phyloP scores from a whole-genome alignment of 2,329 filamentous ascomycete species.

The Colletotrichum paranaense region DNA sequence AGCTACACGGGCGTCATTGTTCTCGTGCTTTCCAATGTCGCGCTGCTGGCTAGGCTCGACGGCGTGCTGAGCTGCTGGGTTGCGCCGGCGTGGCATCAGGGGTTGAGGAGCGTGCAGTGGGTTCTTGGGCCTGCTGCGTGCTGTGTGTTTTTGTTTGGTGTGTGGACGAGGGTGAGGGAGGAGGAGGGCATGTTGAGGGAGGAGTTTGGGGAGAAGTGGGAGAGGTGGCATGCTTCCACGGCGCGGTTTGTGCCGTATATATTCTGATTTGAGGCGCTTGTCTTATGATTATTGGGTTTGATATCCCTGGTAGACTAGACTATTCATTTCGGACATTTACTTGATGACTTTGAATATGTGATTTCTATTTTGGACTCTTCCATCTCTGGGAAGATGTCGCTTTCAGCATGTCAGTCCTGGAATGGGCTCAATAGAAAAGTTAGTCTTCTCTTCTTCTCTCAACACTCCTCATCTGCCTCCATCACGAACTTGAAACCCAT shows the following conservation, averaged over 20 bases:
- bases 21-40: slow-evolving; percentile 45
- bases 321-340: neutral
- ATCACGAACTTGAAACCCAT: neutral
- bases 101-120: slow-evolving; percentile 20
- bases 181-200: slow-evolving; percentile 62
- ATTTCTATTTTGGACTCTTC: neutral
- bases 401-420: neutral
- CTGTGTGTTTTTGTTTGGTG: slow-evolving; percentile 37
- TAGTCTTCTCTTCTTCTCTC: neutral
- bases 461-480: too few species aligned
- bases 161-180: slow-evolving; percentile 53
- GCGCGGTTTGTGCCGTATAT: slow-evolving; percentile 60
- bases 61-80: slow-evolving; percentile 53
- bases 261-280: slow-evolving; percentile 41
- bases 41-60: slow-evolving; percentile 51
- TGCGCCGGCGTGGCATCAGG: slow-evolving; percentile 38
- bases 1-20: slow-evolving; percentile 59
- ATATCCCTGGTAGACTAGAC: neutral
- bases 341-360: neutral
- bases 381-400: neutral
- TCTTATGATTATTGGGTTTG: too few species aligned
- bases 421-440: neutral
- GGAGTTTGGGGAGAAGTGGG: slow-evolving; percentile 61
- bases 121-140: slow-evolving; percentile 23
- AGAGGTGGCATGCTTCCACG: slow-evolving; percentile 58